These are phyloP conservation scores for Colletotrichum sp. DNA, from an alignment of 2,329 filamentous ascomycete species.

Conservation along the genomic window DNA sequence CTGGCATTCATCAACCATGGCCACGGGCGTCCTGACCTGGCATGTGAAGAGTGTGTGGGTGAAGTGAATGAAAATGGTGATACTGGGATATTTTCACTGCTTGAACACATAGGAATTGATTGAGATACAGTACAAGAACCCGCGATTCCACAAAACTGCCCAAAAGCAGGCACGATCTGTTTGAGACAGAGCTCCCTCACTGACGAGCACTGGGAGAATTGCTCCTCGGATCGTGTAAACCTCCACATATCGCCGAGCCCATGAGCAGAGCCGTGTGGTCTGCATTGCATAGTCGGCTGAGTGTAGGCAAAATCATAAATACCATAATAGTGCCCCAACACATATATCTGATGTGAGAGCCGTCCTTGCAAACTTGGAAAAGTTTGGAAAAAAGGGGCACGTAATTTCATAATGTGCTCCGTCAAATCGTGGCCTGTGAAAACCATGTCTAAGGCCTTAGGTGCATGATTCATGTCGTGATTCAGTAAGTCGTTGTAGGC, in stretches of 20 bases:
- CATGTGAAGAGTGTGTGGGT: background rate
- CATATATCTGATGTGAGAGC: background rate
- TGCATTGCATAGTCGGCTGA: background rate
- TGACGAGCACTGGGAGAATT: background rate
- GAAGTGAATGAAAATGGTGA: background rate
- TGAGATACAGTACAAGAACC: background rate
- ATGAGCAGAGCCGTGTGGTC: background rate
- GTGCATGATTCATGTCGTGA: background rate
- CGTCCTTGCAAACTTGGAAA: background rate
- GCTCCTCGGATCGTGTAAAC: background rate
- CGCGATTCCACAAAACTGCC: background rate
- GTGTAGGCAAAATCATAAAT: background rate
- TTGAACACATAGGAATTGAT: background rate
- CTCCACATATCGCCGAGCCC: background rate
- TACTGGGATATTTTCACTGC: background rate
- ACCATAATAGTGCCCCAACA: background rate
- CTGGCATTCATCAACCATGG: too few species aligned
- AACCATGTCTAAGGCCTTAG: background rate
- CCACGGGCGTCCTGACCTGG: too few species aligned
- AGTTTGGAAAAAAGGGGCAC: background rate
- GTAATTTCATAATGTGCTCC: background rate
- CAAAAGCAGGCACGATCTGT: background rate
- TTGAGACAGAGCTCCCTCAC: background rate
- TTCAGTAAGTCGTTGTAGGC: background rate
- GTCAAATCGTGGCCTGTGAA: background rate